Evolutionary conservation across 345 rosid species (phyloP).

Genomic region (Cochlearia excelsa): DNA sequence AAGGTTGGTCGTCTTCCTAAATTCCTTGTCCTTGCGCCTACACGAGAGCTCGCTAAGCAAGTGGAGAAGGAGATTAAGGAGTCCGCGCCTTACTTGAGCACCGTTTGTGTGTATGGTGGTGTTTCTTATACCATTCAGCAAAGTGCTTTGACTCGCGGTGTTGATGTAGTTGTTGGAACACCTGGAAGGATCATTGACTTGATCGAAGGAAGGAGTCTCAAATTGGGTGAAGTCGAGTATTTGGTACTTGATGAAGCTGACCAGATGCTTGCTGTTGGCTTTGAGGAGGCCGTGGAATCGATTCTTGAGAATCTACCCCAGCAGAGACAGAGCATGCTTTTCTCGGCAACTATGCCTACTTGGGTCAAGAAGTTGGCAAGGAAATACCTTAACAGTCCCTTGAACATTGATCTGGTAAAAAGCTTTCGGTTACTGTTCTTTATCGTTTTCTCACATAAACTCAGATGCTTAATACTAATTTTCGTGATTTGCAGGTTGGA

Average conservation of each 20-base stretch:
- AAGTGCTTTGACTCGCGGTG: slow-evolving; percentile 81
- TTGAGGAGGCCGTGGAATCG: slow-evolving; percentile 88
- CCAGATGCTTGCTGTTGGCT: slow-evolving; percentile 98
- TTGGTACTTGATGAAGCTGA: slow-evolving; percentile 98
- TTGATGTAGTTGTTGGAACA: slow-evolving; percentile 96
- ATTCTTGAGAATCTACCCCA: slow-evolving; percentile 83
- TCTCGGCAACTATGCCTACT: slow-evolving; percentile 97
- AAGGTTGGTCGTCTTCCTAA: slow-evolving; percentile 71
- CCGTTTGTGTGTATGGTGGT: slow-evolving; percentile 95
- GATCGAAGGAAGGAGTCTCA: slow-evolving; percentile 70
- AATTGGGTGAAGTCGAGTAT: slow-evolving; percentile 79
- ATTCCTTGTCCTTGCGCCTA: slow-evolving; percentile 80
- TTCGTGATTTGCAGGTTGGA: slow-evolving; percentile 61
- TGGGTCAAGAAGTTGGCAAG: slow-evolving; percentile 96
- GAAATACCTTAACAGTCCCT: slow-evolving; percentile 81
- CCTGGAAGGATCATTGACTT: slow-evolving; percentile 95
- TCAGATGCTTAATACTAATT: slow-evolving; percentile 5
- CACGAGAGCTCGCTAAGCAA: slow-evolving; percentile 89
- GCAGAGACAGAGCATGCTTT: slow-evolving; percentile 93
- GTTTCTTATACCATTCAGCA: slow-evolving; percentile 81
- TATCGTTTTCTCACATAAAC: slow-evolving; percentile 4
- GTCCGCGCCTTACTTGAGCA: slow-evolving; percentile 77
- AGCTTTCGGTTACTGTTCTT: neutral
- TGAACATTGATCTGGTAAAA: slow-evolving; percentile 84
- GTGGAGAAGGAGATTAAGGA: slow-evolving; percentile 95